Percentiles rank a stretch among this genome's conserved stretches.
Conservation (phyloP, 495 filamentous ascomycete genomes). For the Hypoxylon perforatum region DNA sequence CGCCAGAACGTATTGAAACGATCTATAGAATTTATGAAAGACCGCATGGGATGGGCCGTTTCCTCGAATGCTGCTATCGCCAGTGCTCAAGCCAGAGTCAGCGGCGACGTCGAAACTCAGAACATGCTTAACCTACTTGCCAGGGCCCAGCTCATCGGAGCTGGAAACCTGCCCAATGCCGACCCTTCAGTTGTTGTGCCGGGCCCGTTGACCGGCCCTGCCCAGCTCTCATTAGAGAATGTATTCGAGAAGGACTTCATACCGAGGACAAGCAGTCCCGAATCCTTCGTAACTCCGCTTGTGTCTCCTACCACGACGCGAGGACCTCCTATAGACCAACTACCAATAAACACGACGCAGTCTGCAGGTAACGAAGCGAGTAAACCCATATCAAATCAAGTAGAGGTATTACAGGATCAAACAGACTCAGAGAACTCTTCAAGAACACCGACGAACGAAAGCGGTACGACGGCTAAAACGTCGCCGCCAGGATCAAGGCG, state of each 20-base stretch:
- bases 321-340: conserved; percentile 13
- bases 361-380: conserved; percentile 16
- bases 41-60: conserved; percentile 85
- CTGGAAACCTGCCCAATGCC: conserved; percentile 56
- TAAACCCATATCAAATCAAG: conserved; percentile 6
- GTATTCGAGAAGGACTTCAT: conserved; percentile 84
- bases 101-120: conserved; percentile 87
- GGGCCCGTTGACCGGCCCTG: conserved; percentile 82
- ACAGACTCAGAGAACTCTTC: conserved; percentile 64
- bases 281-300: conserved; percentile 53
- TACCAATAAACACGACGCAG: conserved; percentile 4
- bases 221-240: conserved; percentile 72
- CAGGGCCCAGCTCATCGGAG: conserved; percentile 79
- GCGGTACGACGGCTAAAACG: conserved; percentile 62
- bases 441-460: conserved; percentile 66
- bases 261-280: conserved; percentile 64
- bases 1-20: conserved; percentile 93
- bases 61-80: conserved; percentile 67
- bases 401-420: conserved; percentile 28
- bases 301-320: conserved; percentile 48
- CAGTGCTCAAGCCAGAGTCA: conserved; percentile 82
- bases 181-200: conserved; percentile 52
- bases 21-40: conserved; percentile 97
- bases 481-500: conserved; percentile 68
- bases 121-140: conserved; percentile 89